phyloP scores from a whole-genome alignment of 768 basidiomycete genomes.

The Kwoniella newhampshirensis region DNA sequence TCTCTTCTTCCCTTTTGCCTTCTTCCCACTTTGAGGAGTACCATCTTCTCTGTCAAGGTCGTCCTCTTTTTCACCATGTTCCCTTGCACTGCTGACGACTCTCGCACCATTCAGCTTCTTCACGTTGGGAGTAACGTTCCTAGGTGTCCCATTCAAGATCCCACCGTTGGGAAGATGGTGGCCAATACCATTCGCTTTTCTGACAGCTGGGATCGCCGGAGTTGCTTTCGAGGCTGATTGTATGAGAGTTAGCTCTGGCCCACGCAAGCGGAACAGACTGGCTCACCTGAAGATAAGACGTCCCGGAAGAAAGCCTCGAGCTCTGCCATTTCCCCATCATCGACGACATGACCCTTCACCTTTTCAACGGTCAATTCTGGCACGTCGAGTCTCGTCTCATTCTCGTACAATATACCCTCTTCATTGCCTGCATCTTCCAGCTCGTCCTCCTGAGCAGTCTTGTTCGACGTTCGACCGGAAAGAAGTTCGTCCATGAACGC shows the following conservation, averaged over 20 bases:
- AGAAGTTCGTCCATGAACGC: constrained; percentile 61
- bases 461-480: constrained; percentile 7
- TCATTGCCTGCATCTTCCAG: constrained; percentile 13
- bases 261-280: background rate
- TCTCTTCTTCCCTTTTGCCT: constrained; percentile 31
- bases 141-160: background rate
- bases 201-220: constrained; percentile 7
- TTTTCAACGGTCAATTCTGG: constrained; percentile 17
- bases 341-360: constrained; percentile 54
- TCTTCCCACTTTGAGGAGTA: constrained; percentile 4
- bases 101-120: constrained; percentile 5
- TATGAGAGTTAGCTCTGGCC: background rate
- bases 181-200: constrained; percentile 8
- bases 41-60: constrained; percentile 14
- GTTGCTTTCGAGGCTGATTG: background rate
- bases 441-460: background rate
- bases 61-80: constrained; percentile 11
- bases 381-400: constrained; percentile 9
- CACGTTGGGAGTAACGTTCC: background rate
- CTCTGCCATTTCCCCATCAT: constrained; percentile 61
- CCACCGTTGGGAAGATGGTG: constrained; percentile 12
- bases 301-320: constrained; percentile 67
- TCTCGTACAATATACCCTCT: constrained; percentile 38
- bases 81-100: background rate
- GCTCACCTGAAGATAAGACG: constrained; percentile 22